Evolutionary conservation across 345 rosid species (phyloP), one percentile per base, ranked within the genome.

Genomic region (Citrus reticulata): DNA sequence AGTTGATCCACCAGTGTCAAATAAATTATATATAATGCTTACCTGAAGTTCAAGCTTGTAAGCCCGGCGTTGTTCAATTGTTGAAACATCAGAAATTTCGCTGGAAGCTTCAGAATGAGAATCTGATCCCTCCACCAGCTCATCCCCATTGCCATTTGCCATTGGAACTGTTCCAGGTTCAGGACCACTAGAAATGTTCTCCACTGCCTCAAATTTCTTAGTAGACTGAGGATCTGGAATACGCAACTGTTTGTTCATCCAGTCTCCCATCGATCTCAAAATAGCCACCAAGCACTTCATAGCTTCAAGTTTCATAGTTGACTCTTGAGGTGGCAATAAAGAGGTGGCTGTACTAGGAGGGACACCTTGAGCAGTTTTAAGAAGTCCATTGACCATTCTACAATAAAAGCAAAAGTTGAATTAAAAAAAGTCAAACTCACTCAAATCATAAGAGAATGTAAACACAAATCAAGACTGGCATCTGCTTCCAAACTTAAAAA

Each of bases 11-110:
- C 68, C 29, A 57, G 64, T 40, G 65, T 58, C 35, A 32, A 24
- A 80, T 64, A 76, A 16, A 72, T 64, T 58, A 59, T 30, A 32
- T 54, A 63, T 24, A 27, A 51, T 35, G 76, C 79, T 34, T 81
- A 93, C 99, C 93, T 94, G 99, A 86, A 94, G 98, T 85, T 97
- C 99, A 82, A 97, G 97, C 90, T 97, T 97, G 91, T 97, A 97
- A 76, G 99, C 99, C 66, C 99, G 92, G 39, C 98, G 98, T 82
- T 97, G 98, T 90, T 97, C 99, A 64, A 97, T 94, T 67, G 91
- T 86, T 58, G 89, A 88, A 78, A 92, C 93, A 81, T 93, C 97
- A 83, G 97, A 90, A 83, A 90, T 84, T 82, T 95, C 99, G 78
- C 89, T 83, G 22, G 96, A 90, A 42, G 91, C 82, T 85, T 97